phyloP scores from a whole-genome alignment of 305 asterid genomes.

The Andrographis paniculata region DNA sequence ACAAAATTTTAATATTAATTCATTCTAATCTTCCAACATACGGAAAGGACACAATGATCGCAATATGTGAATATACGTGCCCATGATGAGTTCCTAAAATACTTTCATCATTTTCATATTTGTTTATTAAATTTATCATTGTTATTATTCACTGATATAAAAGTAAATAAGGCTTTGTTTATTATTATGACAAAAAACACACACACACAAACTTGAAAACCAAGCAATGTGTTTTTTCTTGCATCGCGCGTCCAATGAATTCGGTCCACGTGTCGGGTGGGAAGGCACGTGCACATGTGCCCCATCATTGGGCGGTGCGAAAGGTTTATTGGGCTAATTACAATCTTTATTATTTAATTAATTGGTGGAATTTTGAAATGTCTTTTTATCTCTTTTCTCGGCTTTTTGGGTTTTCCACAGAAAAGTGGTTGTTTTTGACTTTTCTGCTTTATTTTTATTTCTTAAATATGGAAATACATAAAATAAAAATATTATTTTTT shows the following conservation, averaged over 20 bases:
- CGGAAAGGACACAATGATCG: background rate
- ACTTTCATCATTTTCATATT: background rate
- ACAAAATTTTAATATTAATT: no score
- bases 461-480: no score
- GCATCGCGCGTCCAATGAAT: conserved; percentile 16
- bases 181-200: no score
- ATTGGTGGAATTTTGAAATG: no score
- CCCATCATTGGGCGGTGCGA: conserved; percentile 46
- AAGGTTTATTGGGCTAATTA: conserved; percentile 26
- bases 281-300: conserved; percentile 39
- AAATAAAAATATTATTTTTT: no score
- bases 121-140: no score
- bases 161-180: no score
- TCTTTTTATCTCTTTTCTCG: no score
- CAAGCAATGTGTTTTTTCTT: conserved; percentile 22
- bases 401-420: no score
- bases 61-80: background rate
- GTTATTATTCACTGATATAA: no score
- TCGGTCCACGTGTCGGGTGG: conserved; percentile 27
- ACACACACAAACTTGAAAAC: conserved; percentile 17
- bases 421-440: no score
- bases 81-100: background rate
- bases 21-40: background rate
- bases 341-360: conserved; percentile 5
- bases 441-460: no score